Percentiles rank a stretch among this genome's conserved stretches.
Conservation (phyloP, 768 basidiomycete genomes). For the Termitomyces sp. region DNA sequence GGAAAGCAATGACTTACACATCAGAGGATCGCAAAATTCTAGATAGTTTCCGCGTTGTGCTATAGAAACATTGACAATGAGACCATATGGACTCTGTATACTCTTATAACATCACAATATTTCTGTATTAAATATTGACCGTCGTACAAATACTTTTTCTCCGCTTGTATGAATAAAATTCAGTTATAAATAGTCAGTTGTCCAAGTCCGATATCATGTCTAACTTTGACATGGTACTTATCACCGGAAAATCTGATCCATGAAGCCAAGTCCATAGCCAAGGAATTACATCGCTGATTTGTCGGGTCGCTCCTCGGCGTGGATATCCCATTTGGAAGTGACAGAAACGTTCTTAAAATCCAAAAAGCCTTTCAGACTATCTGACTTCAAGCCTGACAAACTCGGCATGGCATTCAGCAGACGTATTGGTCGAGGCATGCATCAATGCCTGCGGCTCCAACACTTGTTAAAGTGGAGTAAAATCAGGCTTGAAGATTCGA, state of each 20-base stretch:
- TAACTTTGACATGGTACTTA: not conserved
- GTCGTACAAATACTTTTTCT: not conserved
- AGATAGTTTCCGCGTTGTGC: slow-evolving; percentile 48
- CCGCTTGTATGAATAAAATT: no score
- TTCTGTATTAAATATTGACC: not conserved
- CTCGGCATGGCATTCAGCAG: not conserved
- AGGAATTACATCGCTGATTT: slow-evolving; percentile 16
- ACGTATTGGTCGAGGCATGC: not conserved
- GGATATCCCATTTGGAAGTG: not conserved
- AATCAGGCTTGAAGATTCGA: not conserved
- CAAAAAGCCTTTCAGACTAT: slow-evolving; percentile 28
- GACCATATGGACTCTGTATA: not conserved
- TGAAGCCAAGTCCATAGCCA: not conserved
- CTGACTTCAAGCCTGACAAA: not conserved
- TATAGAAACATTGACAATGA: slow-evolving; percentile 25
- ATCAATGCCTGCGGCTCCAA: not conserved
- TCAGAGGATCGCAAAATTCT: slow-evolving; percentile 58
- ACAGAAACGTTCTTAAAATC: not conserved
- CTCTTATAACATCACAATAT: not conserved
- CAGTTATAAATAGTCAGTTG: not conserved
- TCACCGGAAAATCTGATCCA: not conserved
- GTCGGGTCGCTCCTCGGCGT: slow-evolving; percentile 14
- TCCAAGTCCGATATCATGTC: not conserved
- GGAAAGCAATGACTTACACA: slow-evolving; percentile 22
- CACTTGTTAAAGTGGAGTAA: no score